A percentile compares a stretch with the other conserved stretches of the same genome.
These are phyloP conservation scores for Heliamphora exappendiculata DNA, from an alignment of 148 eudicot genomes.

Conservation along the genomic window DNA sequence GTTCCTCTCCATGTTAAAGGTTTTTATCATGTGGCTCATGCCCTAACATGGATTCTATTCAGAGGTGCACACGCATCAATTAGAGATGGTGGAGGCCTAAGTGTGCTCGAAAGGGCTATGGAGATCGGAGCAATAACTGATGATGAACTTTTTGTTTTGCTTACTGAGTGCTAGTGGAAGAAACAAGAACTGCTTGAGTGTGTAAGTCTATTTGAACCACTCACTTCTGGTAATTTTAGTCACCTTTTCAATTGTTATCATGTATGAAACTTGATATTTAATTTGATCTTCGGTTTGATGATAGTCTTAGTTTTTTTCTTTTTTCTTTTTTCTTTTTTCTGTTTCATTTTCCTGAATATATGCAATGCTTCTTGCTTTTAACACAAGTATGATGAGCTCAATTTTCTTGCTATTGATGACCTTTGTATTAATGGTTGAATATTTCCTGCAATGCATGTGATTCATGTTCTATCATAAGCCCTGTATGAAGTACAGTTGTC, in stretches of 20 bases:
- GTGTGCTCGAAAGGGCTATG: slow-evolving; percentile 89
- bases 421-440: neutral
- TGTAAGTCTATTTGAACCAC: slow-evolving; percentile 5
- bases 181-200: neutral
- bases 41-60: slow-evolving; percentile 15
- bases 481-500: neutral
- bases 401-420: neutral
- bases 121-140: slow-evolving; percentile 94
- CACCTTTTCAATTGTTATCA: neutral
- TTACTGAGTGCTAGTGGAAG: slow-evolving; percentile 53
- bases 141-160: slow-evolving; percentile 83
- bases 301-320: too few species aligned
- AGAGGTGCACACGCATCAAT: slow-evolving; percentile 79
- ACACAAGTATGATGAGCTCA: neutral
- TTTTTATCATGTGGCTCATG: too few species aligned
- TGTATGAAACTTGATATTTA: neutral
- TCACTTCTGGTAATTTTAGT: neutral
- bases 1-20: neutral
- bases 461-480: neutral
- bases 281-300: neutral
- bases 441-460: neutral
- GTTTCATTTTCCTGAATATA: neutral
- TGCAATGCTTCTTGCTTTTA: neutral
- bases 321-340: neutral
- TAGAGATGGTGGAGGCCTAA: slow-evolving; percentile 76